Conservation (phyloP, 2,329 filamentous ascomycete species). For the Domatiomyces catenatus region DNA sequence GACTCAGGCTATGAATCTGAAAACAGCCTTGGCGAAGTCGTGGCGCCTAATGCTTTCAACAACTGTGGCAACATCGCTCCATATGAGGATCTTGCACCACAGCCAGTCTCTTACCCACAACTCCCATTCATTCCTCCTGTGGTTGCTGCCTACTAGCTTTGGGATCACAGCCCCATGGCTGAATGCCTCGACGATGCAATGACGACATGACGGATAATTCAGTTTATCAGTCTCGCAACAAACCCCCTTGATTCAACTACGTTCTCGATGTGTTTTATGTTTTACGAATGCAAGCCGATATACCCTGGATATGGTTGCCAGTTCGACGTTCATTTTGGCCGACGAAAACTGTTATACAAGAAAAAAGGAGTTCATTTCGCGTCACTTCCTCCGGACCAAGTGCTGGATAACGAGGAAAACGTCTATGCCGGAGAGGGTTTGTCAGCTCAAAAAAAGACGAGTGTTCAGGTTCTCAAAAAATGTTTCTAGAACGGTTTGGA, state of each 20-base stretch:
- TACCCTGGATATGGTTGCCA: neutral
- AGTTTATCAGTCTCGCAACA: neutral
- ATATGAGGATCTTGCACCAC: slow-evolving; percentile 7
- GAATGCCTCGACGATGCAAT: no score
- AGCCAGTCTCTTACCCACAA: slow-evolving; percentile 12
- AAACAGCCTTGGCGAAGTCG: slow-evolving; percentile 8
- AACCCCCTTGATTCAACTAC: neutral
- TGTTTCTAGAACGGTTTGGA: neutral
- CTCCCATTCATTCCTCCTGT: slow-evolving; percentile 6
- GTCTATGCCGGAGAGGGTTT: neutral
- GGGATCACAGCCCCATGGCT: no score
- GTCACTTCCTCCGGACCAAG: neutral
- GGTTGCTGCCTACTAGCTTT: slow-evolving; percentile 12
- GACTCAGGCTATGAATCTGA: slow-evolving; percentile 18
- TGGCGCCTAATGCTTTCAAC: slow-evolving; percentile 13
- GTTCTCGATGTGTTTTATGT: neutral
- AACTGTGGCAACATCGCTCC: slow-evolving; percentile 17
- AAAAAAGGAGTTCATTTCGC: neutral
- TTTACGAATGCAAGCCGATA: neutral
- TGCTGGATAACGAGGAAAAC: neutral
- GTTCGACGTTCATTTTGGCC: neutral
- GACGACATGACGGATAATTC: neutral
- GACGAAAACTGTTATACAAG: neutral
- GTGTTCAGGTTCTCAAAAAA: neutral
- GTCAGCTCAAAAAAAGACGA: neutral